Conservation (phyloP, 2,329 filamentous ascomycete genomes). For the Verticillium nonalfalfae region DNA sequence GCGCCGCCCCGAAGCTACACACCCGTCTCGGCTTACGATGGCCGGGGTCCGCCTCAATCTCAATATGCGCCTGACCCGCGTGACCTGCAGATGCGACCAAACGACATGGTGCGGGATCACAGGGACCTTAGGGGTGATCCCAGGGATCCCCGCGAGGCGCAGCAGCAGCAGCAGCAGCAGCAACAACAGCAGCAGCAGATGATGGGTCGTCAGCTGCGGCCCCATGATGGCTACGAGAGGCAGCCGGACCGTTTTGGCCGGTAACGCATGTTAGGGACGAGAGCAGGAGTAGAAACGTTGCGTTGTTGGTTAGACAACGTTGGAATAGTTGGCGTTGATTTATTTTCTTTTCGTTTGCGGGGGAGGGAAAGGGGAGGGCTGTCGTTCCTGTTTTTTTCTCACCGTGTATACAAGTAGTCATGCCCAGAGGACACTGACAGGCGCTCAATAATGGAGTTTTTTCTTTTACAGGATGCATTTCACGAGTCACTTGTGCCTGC, state of each 20-base stretch:
- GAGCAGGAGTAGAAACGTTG: too few species aligned
- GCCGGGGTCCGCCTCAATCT: conserved; percentile 29
- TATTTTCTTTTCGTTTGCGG: too few species aligned
- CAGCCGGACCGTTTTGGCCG: conserved; percentile 37
- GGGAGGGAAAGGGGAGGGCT: too few species aligned
- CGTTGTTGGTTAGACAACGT: too few species aligned
- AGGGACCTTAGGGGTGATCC: conserved; percentile 19
- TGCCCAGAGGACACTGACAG: background rate
- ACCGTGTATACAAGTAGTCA: background rate
- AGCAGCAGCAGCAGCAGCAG: background rate
- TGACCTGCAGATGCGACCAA: conserved; percentile 23
- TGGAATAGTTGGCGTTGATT: too few species aligned
- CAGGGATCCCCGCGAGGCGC: conserved; percentile 28
- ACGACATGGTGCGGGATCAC: conserved; percentile 20
- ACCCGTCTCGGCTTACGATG: conserved; percentile 33
- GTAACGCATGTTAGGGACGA: conserved; percentile 15
- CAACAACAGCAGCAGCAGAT: conserved; percentile 17
- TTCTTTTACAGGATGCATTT: too few species aligned
- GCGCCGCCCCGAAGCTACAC: conserved; percentile 40
- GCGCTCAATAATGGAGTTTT: too few species aligned
- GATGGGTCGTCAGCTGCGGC: conserved; percentile 33
- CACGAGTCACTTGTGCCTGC: too few species aligned
- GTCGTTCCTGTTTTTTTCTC: background rate
- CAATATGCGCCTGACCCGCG: conserved; percentile 25
- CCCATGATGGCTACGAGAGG: conserved; percentile 36